Evolutionary conservation across 202 grass and related monocot species (phyloP).

Genomic region (Eragrostis tef): DNA sequence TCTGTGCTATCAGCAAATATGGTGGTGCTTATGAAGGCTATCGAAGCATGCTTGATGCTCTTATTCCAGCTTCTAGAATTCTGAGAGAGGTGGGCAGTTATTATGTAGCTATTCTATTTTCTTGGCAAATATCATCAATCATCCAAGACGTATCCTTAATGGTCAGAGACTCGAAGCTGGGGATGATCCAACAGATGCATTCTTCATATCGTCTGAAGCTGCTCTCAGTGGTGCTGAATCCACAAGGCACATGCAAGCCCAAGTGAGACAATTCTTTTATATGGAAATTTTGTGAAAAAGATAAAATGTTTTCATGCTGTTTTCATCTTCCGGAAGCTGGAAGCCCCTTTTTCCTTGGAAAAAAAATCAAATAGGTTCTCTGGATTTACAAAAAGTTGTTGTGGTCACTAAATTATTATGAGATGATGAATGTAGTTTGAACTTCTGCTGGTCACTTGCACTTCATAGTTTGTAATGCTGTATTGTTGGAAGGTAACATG

Average conservation of each 20-base stretch:
- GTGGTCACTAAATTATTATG: constrained; percentile 21
- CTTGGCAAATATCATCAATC: not conserved
- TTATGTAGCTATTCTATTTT: constrained; percentile 7
- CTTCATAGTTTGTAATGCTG: not conserved
- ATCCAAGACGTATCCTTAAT: constrained; percentile 9
- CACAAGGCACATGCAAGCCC: constrained; percentile 85
- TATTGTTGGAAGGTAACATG: not conserved
- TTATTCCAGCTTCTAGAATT: constrained; percentile 78
- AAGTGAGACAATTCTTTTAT: constrained; percentile 17
- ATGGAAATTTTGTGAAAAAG: not conserved
- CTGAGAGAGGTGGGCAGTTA: constrained; percentile 64
- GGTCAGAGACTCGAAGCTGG: constrained; percentile 77
- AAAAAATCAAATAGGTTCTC: not conserved
- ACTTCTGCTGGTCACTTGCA: not conserved
- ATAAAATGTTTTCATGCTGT: not conserved
- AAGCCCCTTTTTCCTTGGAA: not conserved
- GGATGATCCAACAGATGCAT: constrained; percentile 72
- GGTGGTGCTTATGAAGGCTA: constrained; percentile 85
- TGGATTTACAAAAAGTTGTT: not conserved
- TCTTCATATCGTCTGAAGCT: constrained; percentile 80
- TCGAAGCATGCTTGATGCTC: constrained; percentile 93
- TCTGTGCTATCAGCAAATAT: constrained; percentile 87
- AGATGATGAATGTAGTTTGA: constrained; percentile 13
- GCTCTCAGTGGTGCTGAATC: constrained; percentile 80
- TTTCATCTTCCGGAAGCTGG: not conserved